A percentile compares a stretch with the other conserved stretches of the same genome.
phyloP scores from a whole-genome alignment of 176 grass and related monocot genomes.

The Stipa capillata region DNA sequence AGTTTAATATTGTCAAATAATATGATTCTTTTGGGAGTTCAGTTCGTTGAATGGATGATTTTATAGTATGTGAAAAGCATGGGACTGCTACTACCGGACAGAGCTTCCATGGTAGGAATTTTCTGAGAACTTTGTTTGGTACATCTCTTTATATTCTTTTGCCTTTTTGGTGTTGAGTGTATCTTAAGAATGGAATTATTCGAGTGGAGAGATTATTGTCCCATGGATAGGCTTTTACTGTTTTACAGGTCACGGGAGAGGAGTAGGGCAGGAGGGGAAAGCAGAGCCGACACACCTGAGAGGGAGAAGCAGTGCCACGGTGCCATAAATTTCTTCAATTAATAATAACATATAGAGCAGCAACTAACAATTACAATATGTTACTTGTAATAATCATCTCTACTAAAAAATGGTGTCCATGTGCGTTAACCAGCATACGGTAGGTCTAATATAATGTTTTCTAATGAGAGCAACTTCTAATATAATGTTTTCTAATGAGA shows the following conservation, averaged over 20 bases:
- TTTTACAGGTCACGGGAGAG: no score
- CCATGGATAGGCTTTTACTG: neutral
- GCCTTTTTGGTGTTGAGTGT: neutral
- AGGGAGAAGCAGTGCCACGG: no score
- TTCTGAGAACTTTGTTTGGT: no score
- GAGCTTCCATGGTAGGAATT: no score
- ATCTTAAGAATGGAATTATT: neutral
- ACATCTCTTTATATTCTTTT: no score
- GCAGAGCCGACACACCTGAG: no score
- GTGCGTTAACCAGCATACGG: neutral
- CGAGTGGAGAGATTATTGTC: neutral
- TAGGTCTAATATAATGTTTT: neutral
- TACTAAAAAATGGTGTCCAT: neutral
- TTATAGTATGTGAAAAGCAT: neutral
- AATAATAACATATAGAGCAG: no score
- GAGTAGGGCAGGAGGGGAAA: no score
- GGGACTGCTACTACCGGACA: no score
- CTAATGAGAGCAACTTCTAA: no score
- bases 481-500: neutral
- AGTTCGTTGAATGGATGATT: neutral
- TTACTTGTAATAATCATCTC: neutral
- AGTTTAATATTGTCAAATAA: neutral
- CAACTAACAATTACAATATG: no score
- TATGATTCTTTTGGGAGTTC: neutral
- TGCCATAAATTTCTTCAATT: no score